Evolutionary conservation across 1,284 basidiomycete genomes (phyloP).

Genomic region (Boletus smithii): DNA sequence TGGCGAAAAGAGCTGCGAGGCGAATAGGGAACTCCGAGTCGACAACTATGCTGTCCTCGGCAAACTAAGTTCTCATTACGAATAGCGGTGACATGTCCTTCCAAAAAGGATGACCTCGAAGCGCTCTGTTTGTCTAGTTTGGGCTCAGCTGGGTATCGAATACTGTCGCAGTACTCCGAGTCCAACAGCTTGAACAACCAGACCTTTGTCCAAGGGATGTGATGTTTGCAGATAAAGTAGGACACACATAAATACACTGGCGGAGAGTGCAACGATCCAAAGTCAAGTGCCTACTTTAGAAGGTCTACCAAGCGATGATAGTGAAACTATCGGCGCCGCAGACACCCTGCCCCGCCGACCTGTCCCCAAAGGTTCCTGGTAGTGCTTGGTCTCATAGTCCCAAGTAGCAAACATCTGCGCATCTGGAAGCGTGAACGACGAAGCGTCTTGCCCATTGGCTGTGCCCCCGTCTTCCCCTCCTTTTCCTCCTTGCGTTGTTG

Average conservation of each 20-base stretch:
- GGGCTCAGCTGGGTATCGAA: too few species aligned
- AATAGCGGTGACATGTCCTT: too few species aligned
- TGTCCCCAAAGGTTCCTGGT: conserved; percentile 44
- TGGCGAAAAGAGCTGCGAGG: too few species aligned
- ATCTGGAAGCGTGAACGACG: conserved; percentile 52
- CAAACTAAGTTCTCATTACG: too few species aligned
- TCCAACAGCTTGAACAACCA: too few species aligned
- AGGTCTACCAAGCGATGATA: conserved; percentile 22
- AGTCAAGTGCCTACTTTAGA: conserved; percentile 23
- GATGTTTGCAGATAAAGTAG: too few species aligned
- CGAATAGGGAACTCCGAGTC: too few species aligned
- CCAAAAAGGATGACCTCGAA: not conserved
- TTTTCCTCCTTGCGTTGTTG: conserved; percentile 27
- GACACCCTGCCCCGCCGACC: conserved; percentile 24
- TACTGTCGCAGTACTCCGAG: too few species aligned
- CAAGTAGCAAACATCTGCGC: conserved; percentile 71
- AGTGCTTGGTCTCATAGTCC: conserved; percentile 69
- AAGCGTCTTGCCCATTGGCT: conserved; percentile 35
- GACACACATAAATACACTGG: too few species aligned
- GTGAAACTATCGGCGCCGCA: conserved; percentile 18
- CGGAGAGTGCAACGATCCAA: not conserved
- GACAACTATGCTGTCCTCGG: too few species aligned
- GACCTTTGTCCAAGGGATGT: too few species aligned
- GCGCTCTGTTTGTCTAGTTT: too few species aligned
- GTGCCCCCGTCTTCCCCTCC: conserved; percentile 23